phyloP scores from a whole-genome alignment of 441 rosid genomes.

The Manihot esculenta region DNA sequence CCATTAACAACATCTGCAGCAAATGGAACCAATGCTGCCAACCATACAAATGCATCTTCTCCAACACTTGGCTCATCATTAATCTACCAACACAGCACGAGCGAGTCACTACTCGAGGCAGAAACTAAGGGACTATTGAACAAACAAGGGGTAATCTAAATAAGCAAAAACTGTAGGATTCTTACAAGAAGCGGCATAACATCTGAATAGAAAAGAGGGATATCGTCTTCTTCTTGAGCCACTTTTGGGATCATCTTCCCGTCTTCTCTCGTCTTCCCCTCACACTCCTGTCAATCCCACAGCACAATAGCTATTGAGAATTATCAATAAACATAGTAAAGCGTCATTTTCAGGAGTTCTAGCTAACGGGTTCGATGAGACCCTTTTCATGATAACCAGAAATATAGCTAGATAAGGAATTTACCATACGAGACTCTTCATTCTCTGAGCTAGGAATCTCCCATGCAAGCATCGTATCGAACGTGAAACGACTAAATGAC shows the following conservation, averaged over 20 bases:
- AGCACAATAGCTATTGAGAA: not conserved
- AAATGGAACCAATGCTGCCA: constrained; percentile 68
- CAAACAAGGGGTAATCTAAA: not conserved
- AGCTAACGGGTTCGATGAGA: not conserved
- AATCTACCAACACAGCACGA: constrained; percentile 43
- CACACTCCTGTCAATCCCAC: constrained; percentile 42
- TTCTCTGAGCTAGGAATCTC: constrained; percentile 56
- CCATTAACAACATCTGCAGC: constrained; percentile 67
- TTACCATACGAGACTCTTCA: constrained; percentile 42
- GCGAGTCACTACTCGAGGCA: not conserved
- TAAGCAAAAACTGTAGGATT: not conserved
- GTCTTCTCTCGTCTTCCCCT: constrained; percentile 69
- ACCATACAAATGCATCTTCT: constrained; percentile 87
- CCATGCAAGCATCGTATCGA: constrained; percentile 93
- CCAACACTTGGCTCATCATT: constrained; percentile 68
- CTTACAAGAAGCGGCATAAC: constrained; percentile 93
- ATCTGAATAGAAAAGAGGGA: constrained; percentile 84
- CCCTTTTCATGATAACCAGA: not conserved
- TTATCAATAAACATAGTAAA: not conserved
- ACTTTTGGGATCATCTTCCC: constrained; percentile 32
- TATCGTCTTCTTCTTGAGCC: constrained; percentile 59
- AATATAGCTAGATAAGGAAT: not conserved
- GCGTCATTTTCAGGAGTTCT: not conserved
- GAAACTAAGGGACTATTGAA: not conserved
- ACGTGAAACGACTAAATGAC: constrained; percentile 64